Base-by-base conservation (phyloP, 2,329 filamentous ascomycete species). In the Arthrobotrys sinensis region DNA sequence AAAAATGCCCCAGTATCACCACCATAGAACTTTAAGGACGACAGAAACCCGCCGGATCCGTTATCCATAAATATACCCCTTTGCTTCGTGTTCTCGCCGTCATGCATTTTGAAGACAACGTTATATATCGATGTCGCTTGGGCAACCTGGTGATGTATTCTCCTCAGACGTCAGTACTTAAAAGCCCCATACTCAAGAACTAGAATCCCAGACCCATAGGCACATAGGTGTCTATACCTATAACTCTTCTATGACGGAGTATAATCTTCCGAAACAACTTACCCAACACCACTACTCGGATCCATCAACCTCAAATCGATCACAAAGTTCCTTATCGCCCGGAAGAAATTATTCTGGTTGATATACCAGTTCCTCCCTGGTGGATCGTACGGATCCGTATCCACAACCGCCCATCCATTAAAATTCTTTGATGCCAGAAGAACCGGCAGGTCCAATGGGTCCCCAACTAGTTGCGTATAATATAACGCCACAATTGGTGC, bases 401-500 rank as follows among this genome's bases (percentile, higher is more conserved):
- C 95, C 80, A 99, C 92, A 66, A 98, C 89, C 50, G 92, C 94
- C 86, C 97, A 96, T 55, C 95, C 96, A 1, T 87, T 80, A 83
- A 98, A 99, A 81, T 87, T 86, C 46, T 91, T 84, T 0, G 89
- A 84, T 2, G 92, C 92, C 86, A 95, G 93, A 84, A 97, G 87
- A 0, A 91, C 91, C 0, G 95, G 81, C 14, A 79, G 16, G 24
- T 80, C 80, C 34, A 80, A 53, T 6, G 76, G 76, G 85, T 98
- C 94, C 71, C 95, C 95, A 38, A 97, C 87, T 79, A 98, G 90
- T 84, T 97, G 94, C 8, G 94, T 97, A 86, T 97, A 97, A 88
- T 98, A 98, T 84, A 91, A 91, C 84, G 94, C 92, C 62, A 94
- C 85, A 80, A 98, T 90, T 28, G 95, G 93, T 82, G 87, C 88